These are phyloP conservation scores for Penicillium tannophilum DNA, from an alignment of 495 filamentous ascomycete species.

Conservation along the genomic window DNA sequence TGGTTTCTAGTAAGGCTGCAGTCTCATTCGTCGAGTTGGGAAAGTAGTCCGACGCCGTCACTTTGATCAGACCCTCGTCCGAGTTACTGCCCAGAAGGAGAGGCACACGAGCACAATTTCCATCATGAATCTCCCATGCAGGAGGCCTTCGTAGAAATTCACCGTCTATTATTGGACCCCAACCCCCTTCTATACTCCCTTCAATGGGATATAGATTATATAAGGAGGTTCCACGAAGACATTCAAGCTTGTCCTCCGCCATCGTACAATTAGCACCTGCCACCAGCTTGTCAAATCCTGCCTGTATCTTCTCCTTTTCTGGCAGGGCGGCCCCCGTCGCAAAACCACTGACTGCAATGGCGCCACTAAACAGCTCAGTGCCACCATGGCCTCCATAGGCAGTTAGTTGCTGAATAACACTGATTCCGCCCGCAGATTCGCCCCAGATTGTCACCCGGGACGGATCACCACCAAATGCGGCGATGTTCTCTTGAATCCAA, in stretches of 20 bases:
- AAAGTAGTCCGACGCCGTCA: not conserved
- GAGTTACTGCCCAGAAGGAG: not conserved
- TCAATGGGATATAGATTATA: not conserved
- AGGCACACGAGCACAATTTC: slow-evolving; percentile 1
- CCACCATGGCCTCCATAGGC: slow-evolving; percentile 10
- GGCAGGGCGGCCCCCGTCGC: not conserved
- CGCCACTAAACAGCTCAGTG: slow-evolving; percentile 7
- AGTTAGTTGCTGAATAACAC: not conserved
- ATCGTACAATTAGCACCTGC: not conserved
- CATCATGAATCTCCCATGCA: not conserved
- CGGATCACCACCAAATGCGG: slow-evolving; percentile 61
- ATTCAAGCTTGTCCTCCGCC: not conserved
- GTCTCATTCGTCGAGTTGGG: slow-evolving; percentile 5
- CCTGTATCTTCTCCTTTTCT: not conserved
- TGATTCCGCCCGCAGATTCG: slow-evolving; percentile 30
- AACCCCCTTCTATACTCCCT: not conserved
- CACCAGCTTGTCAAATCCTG: not conserved
- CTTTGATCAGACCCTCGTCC: slow-evolving; percentile 3
- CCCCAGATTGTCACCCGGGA: slow-evolving; percentile 46
- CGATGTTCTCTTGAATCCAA: slow-evolving; percentile 54
- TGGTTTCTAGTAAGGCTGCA: not conserved
- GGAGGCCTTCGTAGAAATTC: not conserved
- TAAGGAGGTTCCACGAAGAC: slow-evolving; percentile 1
- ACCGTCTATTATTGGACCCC: slow-evolving; percentile 1
- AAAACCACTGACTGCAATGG: not conserved